Evolutionary conservation across 2,329 filamentous ascomycete genomes (phyloP), one percentile per base, ranked within the genome.

Genomic region (Byssochlamys sp.): DNA sequence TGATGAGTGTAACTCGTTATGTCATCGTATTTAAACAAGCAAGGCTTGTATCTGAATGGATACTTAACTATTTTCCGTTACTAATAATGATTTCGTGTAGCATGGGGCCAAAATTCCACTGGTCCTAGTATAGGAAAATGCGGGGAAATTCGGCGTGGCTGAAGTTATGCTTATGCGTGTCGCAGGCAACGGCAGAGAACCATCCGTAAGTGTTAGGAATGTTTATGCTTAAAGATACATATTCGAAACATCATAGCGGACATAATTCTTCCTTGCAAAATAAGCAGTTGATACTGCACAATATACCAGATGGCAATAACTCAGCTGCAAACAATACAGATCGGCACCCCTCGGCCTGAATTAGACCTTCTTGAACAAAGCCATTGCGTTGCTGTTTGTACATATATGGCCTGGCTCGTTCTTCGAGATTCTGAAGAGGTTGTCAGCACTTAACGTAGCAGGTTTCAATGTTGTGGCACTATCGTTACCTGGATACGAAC

Each of bases 351-450:
- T 4, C 39, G 19, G n/a, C 9, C 39, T 45, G 39, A 45, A 19
- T 14, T 51, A 14, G 6, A 54, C 52, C 29, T 57, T 56, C 55
- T 35, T 35, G 27, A 11, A 39, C 4, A 56, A 19, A 33, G 6
- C 39, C n/a, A 45, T 45, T 24, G 62, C 63, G 1, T 49, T 65
- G 26, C 54, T 65, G 6, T 65, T 65, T 56, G 57, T 62, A 28
- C 63, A 65, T 57, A 61, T 62, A 31, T 65, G 63, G 63, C 62
- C 63, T 1, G 62, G 63, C 4, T 61, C 57, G 14, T 65, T 65
- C 51, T 27, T 65, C 35, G 63, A 65, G 25, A 55, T 55, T 24
- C n/a, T 19, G 24, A 55, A 48, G 26, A 19, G 53, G 11, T 31
- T 55, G 14, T 25, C 6, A 19, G 14, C 24, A 12, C 33, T 55